Percentiles rank a stretch among this genome's conserved stretches.
Conservation (phyloP, 2,329 filamentous ascomycete species). For the Hortaea werneckii region DNA sequence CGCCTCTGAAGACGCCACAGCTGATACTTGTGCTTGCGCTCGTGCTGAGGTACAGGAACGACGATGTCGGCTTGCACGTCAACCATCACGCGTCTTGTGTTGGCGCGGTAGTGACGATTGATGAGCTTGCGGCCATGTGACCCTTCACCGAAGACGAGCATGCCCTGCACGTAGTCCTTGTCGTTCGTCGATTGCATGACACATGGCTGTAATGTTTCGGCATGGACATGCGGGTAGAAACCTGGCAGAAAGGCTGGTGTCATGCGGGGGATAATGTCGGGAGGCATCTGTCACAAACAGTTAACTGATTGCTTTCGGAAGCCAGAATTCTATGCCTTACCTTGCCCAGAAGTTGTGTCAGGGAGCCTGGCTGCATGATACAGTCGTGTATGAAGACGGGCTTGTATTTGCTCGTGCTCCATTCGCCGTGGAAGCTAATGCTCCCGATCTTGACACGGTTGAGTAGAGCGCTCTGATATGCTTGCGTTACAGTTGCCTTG, state of each 20-base stretch:
- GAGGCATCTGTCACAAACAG: slow-evolving; percentile 1
- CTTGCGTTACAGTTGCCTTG: slow-evolving; percentile 9
- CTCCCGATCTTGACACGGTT: slow-evolving; percentile 15
- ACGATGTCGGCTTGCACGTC: slow-evolving; percentile 16
- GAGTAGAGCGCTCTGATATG: slow-evolving; percentile 16
- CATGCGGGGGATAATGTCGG: slow-evolving; percentile 14
- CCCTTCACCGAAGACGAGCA: slow-evolving; percentile 19
- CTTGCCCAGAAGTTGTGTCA: slow-evolving; percentile 22
- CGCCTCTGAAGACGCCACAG: slow-evolving; percentile 10
- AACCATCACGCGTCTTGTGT: slow-evolving; percentile 8
- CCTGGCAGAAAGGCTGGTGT: slow-evolving; percentile 19
- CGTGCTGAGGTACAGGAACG: background rate
- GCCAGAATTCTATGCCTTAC: slow-evolving; percentile 1
- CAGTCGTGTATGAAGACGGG: slow-evolving; percentile 44
- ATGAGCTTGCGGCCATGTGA: slow-evolving; percentile 11
- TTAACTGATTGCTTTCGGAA: slow-evolving; percentile 4
- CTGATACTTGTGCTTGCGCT: background rate
- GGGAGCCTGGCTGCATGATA: slow-evolving; percentile 39
- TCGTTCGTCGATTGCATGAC: slow-evolving; percentile 11
- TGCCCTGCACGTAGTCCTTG: slow-evolving; percentile 16
- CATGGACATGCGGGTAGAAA: slow-evolving; percentile 13
- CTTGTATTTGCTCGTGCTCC: slow-evolving; percentile 43
- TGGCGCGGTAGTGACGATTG: slow-evolving; percentile 15
- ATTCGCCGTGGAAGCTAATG: slow-evolving; percentile 41
- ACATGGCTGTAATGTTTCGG: slow-evolving; percentile 10